A percentile compares a stretch with the other conserved stretches of the same genome.
Conservation (phyloP, 768 basidiomycete genomes). For the Mycena crocata region DNA sequence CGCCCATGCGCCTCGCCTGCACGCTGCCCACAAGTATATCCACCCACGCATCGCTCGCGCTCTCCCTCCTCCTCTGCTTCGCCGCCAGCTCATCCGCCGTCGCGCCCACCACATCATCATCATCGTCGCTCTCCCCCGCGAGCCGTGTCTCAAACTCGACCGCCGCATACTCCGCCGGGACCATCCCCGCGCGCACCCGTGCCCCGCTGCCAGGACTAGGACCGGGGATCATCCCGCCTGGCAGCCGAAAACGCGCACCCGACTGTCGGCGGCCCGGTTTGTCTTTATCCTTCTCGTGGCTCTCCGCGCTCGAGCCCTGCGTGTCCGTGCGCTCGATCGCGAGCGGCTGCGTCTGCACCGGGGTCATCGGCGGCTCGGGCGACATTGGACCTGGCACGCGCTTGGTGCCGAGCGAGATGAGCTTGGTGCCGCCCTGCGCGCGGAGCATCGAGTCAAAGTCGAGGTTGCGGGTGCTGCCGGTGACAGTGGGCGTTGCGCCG, state of each 20-base stretch:
- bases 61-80: slow-evolving; percentile 61
- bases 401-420: slow-evolving; percentile 49
- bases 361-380: neutral
- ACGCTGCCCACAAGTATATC: slow-evolving; percentile 79
- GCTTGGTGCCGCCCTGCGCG: slow-evolving; percentile 59
- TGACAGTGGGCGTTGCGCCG: slow-evolving; percentile 59
- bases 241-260: slow-evolving; percentile 65
- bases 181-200: slow-evolving; percentile 59
- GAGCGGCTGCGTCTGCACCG: neutral
- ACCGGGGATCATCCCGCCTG: slow-evolving; percentile 57
- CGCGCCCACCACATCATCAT: too few species aligned
- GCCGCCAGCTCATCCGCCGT: slow-evolving; percentile 52
- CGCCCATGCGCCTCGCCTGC: slow-evolving; percentile 61
- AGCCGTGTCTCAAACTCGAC: slow-evolving; percentile 88
- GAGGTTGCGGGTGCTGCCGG: slow-evolving; percentile 59
- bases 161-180: slow-evolving; percentile 82
- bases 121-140: slow-evolving; percentile 70
- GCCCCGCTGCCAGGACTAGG: slow-evolving; percentile 61
- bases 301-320: slow-evolving; percentile 16
- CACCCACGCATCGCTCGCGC: slow-evolving; percentile 85
- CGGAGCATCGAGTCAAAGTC: slow-evolving; percentile 85
- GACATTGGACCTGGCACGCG: neutral
- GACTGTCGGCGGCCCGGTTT: slow-evolving; percentile 6
- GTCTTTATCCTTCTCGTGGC: neutral
- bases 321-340: slow-evolving; percentile 12